Evolutionary conservation across 2,329 filamentous ascomycete genomes (phyloP).

Genomic region (Alternaria dauci): DNA sequence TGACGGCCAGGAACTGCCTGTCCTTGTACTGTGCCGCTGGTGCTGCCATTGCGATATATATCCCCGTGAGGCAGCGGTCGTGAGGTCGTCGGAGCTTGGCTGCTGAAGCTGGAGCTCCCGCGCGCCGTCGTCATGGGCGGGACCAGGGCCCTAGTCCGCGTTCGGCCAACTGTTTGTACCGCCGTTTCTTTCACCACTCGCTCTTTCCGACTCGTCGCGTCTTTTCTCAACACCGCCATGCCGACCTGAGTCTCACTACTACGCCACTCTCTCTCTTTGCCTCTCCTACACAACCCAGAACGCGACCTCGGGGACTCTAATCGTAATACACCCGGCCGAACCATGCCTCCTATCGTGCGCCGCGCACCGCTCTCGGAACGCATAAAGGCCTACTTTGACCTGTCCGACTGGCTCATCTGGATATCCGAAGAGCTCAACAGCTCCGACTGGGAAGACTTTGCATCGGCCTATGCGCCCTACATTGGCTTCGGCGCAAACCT

Average conservation of each 20-base stretch:
- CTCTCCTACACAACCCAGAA: not conserved
- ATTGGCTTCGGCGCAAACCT: slow-evolving; percentile 81
- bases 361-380: slow-evolving; percentile 81
- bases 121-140: slow-evolving; percentile 38
- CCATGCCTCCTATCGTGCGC: slow-evolving; percentile 74
- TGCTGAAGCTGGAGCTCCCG: slow-evolving; percentile 16
- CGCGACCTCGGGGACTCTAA: not conserved
- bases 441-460: slow-evolving; percentile 83
- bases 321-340: not conserved
- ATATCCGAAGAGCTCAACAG: slow-evolving; percentile 92
- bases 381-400: slow-evolving; percentile 81
- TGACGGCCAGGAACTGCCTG: slow-evolving; percentile 94
- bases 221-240: slow-evolving; percentile 21
- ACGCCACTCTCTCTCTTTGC: not conserved
- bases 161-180: slow-evolving; percentile 36
- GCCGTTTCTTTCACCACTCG: slow-evolving; percentile 13
- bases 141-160: slow-evolving; percentile 24
- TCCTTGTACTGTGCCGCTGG: slow-evolving; percentile 72
- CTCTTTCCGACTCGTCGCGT: slow-evolving; percentile 9
- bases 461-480: slow-evolving; percentile 75
- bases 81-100: slow-evolving; percentile 32
- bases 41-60: slow-evolving; percentile 63
- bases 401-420: slow-evolving; percentile 89
- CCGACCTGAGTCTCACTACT: slow-evolving; percentile 35
- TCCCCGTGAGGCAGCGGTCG: slow-evolving; percentile 22